These are phyloP conservation scores for Botryotinia convoluta DNA, from an alignment of 2,329 filamentous ascomycete species.

Conservation along the genomic window DNA sequence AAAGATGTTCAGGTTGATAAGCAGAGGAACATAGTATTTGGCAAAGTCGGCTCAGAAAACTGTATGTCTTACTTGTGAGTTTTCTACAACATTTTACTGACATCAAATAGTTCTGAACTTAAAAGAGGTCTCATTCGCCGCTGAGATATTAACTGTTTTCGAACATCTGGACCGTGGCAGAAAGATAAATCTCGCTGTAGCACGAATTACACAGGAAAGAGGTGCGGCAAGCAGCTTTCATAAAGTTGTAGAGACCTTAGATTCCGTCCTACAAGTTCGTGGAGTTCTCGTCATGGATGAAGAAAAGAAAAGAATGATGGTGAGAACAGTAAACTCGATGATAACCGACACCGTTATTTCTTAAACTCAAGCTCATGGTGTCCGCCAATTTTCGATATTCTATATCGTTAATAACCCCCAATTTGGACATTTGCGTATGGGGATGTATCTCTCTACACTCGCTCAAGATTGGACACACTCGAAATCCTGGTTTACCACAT, in stretches of 20 bases:
- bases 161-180: conserved; percentile 64
- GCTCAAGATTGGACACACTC: conserved; percentile 7
- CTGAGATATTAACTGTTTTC: conserved; percentile 77
- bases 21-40: conserved; percentile 74
- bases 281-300: conserved; percentile 67
- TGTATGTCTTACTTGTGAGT: conserved; percentile 53
- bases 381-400: conserved; percentile 1
- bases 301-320: conserved; percentile 68
- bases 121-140: conserved; percentile 83
- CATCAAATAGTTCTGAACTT: conserved; percentile 64
- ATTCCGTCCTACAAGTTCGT: conserved; percentile 63
- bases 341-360: conserved; percentile 2
- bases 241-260: conserved; percentile 74
- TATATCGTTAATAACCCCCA: neutral
- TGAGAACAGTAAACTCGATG: conserved; percentile 53
- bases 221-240: conserved; percentile 91
- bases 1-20: conserved; percentile 76
- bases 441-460: neutral
- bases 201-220: conserved; percentile 82
- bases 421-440: conserved; percentile 9
- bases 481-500: conserved; percentile 9
- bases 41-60: conserved; percentile 71
- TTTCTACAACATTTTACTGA: conserved; percentile 24
- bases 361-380: neutral
- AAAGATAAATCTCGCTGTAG: conserved; percentile 72